Evolutionary conservation across 257 asterid species (phyloP).

Genomic region (Paraleonurus japonicus): DNA sequence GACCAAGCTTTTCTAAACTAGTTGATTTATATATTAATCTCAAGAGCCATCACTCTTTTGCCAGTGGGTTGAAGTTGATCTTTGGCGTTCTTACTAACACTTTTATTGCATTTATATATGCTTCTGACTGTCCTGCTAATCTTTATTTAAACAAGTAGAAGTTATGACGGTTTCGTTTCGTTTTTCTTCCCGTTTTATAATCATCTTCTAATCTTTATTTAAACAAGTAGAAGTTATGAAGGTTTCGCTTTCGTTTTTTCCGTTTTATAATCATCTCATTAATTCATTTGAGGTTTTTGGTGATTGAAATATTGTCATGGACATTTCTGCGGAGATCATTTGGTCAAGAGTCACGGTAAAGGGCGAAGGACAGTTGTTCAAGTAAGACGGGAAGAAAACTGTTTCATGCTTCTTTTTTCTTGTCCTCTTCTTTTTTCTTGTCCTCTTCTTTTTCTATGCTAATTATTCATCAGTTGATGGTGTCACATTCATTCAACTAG

Average conservation of each 20-base stretch:
- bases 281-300: slow-evolving; percentile 1
- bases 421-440: no score
- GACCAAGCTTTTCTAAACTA: not conserved
- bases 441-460: not conserved
- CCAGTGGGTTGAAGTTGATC: not conserved
- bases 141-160: not conserved
- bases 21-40: not conserved
- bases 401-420: no score
- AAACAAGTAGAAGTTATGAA: not conserved
- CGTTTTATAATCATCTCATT: no score
- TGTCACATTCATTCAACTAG: not conserved
- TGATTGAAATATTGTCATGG: not conserved
- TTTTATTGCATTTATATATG: not conserved
- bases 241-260: not conserved
- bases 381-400: no score
- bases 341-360: no score
- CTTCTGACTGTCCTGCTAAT: not conserved
- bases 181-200: not conserved
- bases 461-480: not conserved
- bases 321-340: no score
- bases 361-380: no score
- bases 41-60: not conserved
- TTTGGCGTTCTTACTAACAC: not conserved
- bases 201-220: no score
- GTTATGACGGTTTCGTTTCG: not conserved